Evolutionary conservation across 495 filamentous ascomycete genomes (phyloP).

Genomic region (Neurospora sublineolata): DNA sequence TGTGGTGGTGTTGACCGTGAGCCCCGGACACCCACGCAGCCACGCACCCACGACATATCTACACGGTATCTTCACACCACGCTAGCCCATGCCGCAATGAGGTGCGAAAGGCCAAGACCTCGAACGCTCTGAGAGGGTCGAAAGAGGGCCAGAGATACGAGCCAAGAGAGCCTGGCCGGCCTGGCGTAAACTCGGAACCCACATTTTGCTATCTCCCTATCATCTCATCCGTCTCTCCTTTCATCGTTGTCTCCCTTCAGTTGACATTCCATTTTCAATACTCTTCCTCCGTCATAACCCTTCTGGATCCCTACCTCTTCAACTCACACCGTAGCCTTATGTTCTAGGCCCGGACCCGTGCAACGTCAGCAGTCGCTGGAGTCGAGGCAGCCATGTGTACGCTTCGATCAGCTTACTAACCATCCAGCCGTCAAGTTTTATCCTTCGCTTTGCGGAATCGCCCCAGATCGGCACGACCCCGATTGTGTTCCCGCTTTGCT

Average conservation of each 20-base stretch:
- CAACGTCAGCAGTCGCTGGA: neutral
- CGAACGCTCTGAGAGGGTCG: neutral
- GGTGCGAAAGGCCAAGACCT: neutral
- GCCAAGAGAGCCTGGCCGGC: neutral
- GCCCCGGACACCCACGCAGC: neutral
- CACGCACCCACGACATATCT: neutral
- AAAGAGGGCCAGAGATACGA: neutral
- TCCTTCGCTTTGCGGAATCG: conserved; percentile 9
- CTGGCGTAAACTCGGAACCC: neutral
- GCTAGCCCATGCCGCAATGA: neutral
- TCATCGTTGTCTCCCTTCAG: neutral
- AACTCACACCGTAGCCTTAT: neutral
- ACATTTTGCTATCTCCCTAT: neutral
- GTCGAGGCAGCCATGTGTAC: neutral
- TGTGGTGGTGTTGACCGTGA: neutral
- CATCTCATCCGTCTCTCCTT: neutral
- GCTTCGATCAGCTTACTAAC: neutral
- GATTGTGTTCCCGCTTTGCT: conserved; percentile 6
- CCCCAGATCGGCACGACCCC: conserved; percentile 2
- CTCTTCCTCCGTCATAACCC: neutral
- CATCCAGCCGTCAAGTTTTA: neutral
- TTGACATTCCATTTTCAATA: neutral
- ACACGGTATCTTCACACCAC: neutral
- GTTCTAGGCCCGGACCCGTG: neutral
- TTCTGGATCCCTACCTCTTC: neutral